phyloP scores from a whole-genome alignment of 768 basidiomycete genomes.

The Suillus subluteus region DNA sequence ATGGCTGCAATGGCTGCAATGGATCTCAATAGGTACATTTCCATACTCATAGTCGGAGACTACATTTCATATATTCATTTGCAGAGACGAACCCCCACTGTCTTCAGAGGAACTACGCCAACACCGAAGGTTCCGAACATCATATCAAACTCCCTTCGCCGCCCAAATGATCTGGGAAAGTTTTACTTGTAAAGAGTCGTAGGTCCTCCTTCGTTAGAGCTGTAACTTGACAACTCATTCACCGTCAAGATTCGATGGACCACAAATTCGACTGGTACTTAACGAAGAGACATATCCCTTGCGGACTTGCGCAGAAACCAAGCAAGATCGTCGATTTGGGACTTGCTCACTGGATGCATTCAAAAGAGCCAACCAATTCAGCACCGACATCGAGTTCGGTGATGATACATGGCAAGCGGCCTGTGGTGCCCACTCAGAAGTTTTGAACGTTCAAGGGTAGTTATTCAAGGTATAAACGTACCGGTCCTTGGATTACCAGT shows the following conservation, averaged over 20 bases:
- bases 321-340: constrained; percentile 30
- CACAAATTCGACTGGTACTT: constrained; percentile 40
- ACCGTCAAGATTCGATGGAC: constrained; percentile 21
- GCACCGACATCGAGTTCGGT: constrained; percentile 28
- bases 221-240: background rate
- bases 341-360: constrained; percentile 38
- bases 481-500: background rate
- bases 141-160: constrained; percentile 40
- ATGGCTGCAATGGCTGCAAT: constrained; percentile 43
- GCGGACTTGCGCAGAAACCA: constrained; percentile 27
- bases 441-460: background rate
- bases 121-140: constrained; percentile 35
- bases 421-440: constrained; percentile 26
- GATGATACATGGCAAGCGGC: constrained; percentile 37
- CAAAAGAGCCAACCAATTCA: constrained; percentile 24
- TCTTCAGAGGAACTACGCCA: constrained; percentile 28
- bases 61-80: background rate
- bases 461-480: background rate
- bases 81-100: constrained; percentile 33
- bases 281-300: constrained; percentile 40
- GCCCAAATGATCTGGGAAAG: constrained; percentile 43
- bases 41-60: background rate
- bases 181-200: constrained; percentile 35
- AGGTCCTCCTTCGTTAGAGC: constrained; percentile 4
- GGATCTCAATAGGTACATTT: constrained; percentile 37